Base-by-base conservation (phyloP, 2,329 filamentous ascomycete species). In the Chaetomiaceae sp. region DNA sequence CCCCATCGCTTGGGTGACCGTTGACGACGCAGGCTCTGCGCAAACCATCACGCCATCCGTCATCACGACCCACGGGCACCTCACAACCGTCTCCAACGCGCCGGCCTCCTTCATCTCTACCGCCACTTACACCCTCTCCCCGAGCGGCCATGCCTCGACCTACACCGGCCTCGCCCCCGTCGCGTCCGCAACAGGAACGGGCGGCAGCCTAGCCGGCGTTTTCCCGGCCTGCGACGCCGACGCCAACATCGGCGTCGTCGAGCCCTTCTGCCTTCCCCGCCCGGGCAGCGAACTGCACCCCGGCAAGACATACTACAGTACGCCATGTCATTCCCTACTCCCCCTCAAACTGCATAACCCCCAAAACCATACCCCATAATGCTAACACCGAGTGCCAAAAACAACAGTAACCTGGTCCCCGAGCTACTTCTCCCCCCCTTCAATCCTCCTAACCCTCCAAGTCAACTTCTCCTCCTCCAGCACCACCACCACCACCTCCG, bases 211-310 rank as follows among this genome's bases (percentile, higher is more conserved):
- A 3, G 53, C 39, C 2, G 66, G 66, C 16, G 60, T 61, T 5
- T 65, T 68, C 39, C 60, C 66, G 30, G 55, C 58, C 10, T 70
- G 68, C 58, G 53, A 56, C 30, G 56, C 58, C 39, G 58, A 59
- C 23, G 55, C 58, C 46, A 58, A 58, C 33, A 55, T 60, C 21
- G 62, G 62, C 13, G 13, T 13, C 5, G 58, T 61, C 19, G 54
- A 52, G 12, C 68, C 68, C 0, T 69, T 70, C 41, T 70, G 68
- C 48, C 59, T 60, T 41, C 68, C 68, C 1, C 52, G 53, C 30
- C 33, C 56, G 1, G 65, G 63, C n/a, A 63, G 58, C 39, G 47
- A 60, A 41, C 44, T 70, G 16, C 53, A 59, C 31, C 58, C 62
- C 3, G 66, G 63, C 0, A 49, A 48, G 10, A 64, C 65, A 0